Conservation (phyloP, 1,284 basidiomycete species). For the Sporisorium exsertum region DNA sequence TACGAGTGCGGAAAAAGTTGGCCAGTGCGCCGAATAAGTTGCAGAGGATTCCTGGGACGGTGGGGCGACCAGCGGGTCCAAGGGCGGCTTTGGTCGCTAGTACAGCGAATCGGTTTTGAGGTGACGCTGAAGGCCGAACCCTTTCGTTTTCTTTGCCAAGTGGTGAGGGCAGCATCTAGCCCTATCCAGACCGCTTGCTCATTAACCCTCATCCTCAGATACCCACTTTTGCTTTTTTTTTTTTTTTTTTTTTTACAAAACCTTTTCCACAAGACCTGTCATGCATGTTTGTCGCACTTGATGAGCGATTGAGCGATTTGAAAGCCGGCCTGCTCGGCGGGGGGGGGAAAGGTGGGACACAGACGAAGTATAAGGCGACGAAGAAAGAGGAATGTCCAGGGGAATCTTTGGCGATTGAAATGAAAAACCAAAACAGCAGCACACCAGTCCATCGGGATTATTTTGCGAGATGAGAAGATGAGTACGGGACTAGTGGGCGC, state of each 20-base stretch:
- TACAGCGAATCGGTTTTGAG: slow-evolving; percentile 16
- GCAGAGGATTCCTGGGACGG: not conserved
- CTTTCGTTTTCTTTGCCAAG: not conserved
- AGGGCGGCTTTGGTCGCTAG: slow-evolving; percentile 15
- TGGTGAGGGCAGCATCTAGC: not conserved
- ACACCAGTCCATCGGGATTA: not conserved
- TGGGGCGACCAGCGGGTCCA: slow-evolving; percentile 17
- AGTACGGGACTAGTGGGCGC: not conserved
- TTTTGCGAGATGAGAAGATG: no score
- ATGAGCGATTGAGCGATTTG: not conserved
- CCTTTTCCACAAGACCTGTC: not conserved
- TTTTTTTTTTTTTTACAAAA: no score
- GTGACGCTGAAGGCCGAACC: not conserved
- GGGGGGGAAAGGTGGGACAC: no score
- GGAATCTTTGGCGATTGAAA: not conserved
- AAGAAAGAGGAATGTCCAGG: not conserved
- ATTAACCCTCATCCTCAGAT: not conserved
- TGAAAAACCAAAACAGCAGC: not conserved
- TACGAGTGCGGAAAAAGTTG: not conserved
- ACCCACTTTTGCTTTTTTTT: slow-evolving; percentile 8
- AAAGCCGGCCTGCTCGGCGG: no score
- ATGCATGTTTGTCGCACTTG: no score
- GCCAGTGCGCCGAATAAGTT: slow-evolving; percentile 2
- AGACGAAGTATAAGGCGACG: not conserved
- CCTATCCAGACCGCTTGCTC: not conserved